phyloP scores from a whole-genome alignment of 1,139 yeast species.

The Taphrina populina region DNA sequence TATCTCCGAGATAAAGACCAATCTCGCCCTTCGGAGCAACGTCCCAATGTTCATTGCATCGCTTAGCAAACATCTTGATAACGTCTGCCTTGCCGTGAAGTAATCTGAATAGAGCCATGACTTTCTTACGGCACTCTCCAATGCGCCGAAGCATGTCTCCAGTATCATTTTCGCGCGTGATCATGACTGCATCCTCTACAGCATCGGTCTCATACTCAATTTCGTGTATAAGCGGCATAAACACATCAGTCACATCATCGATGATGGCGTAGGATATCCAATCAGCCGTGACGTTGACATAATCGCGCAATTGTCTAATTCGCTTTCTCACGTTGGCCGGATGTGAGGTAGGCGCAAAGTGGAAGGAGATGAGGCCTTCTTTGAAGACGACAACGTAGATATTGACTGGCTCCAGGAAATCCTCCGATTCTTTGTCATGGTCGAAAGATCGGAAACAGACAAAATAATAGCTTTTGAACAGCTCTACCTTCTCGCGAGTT shows the following conservation, averaged over 20 bases:
- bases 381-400: constrained; percentile 85
- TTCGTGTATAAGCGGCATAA: constrained; percentile 83
- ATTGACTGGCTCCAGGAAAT: constrained; percentile 80
- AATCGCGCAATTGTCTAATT: constrained; percentile 84
- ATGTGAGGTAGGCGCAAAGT: constrained; percentile 76
- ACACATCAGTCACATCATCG: constrained; percentile 91
- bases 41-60: constrained; percentile 72
- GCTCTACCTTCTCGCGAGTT: constrained; percentile 79
- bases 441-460: constrained; percentile 83
- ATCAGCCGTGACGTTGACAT: constrained; percentile 82
- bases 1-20: constrained; percentile 83
- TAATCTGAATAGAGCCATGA: constrained; percentile 87
- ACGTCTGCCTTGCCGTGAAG: constrained; percentile 96
- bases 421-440: constrained; percentile 72
- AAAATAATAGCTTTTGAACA: constrained; percentile 71
- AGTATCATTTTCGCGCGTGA: constrained; percentile 61
- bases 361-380: constrained; percentile 81
- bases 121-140: constrained; percentile 85
- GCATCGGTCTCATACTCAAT: constrained; percentile 90
- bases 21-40: constrained; percentile 48
- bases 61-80: constrained; percentile 91
- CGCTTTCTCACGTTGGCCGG: constrained; percentile 87
- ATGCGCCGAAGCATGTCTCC: constrained; percentile 63
- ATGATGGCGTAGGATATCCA: constrained; percentile 93
- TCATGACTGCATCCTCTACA: constrained; percentile 78